These are phyloP conservation scores for Coniferiporia weirii DNA, from an alignment of 1,284 basidiomycete genomes.

Conservation along the genomic window DNA sequence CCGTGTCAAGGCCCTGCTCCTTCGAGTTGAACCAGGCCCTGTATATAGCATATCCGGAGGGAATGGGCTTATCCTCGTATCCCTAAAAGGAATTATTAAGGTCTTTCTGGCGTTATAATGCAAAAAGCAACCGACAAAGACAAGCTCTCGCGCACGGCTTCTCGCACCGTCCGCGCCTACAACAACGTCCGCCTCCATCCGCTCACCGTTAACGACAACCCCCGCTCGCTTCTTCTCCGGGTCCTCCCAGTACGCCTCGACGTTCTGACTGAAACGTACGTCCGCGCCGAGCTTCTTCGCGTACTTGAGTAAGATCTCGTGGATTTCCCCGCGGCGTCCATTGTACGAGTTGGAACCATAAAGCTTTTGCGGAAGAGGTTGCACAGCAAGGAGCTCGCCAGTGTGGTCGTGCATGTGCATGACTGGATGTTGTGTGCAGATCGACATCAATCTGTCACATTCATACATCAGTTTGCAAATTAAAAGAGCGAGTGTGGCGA, in stretches of 20 bases:
- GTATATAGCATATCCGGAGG: conserved; percentile 22
- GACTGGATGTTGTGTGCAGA: conserved; percentile 22
- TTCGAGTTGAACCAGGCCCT: conserved; percentile 22
- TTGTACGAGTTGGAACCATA: conserved; percentile 25
- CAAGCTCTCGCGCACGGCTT: conserved; percentile 21
- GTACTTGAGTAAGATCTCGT: conserved; percentile 24
- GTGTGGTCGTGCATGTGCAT: conserved; percentile 22
- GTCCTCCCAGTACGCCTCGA: conserved; percentile 27
- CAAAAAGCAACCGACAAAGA: conserved; percentile 3
- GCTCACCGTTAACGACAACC: conserved; percentile 24
- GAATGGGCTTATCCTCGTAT: conserved; percentile 21
- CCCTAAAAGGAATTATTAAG: conserved; percentile 10
- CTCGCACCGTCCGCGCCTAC: conserved; percentile 29
- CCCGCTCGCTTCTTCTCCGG: conserved; percentile 17
- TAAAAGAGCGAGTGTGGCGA: not conserved
- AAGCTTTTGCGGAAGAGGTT: conserved; percentile 20
- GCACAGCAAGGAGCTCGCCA: conserved; percentile 24
- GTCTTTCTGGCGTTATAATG: not conserved
- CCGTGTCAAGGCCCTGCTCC: conserved; percentile 19
- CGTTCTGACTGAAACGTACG: conserved; percentile 24
- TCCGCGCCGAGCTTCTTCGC: conserved; percentile 25
- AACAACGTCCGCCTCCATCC: conserved; percentile 26
- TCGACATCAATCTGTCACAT: conserved; percentile 21
- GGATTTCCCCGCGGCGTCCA: conserved; percentile 26
- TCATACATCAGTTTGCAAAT: not conserved